Evolutionary conservation across 208 protist species (phyloP), one percentile per base, ranked within the genome.

Genomic region (Endotrypanum monterogeii): DNA sequence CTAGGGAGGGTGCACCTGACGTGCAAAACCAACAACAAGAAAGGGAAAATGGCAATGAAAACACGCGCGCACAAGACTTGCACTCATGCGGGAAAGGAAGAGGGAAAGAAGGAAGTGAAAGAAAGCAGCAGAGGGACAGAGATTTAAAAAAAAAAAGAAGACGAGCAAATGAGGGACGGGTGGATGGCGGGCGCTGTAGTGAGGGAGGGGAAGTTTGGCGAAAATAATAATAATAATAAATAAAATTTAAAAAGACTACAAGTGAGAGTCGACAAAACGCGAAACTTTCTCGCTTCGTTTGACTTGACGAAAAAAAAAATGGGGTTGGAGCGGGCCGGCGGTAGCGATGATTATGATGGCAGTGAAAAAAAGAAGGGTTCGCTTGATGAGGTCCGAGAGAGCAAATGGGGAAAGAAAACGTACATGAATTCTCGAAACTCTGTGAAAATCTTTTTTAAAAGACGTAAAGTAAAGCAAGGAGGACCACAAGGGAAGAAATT

Each of bases 361-460:
- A 30, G 25, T 5, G 54, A 57, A 20, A 51, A 14, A 52, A n/a
- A 52, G 41, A 39, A n/a, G n/a, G n/a, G n/a, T 54, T 23, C n/a
- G 25, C 12, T 14, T n/a, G 11, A n/a, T 14, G n/a, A 51, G 16
- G 23, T 8, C 44, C 44, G 44, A n/a, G 37, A 25, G 32, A 35
- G n/a, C 12, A 46, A 37, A 37, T 3, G n/a, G 58, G 37, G 58
- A 48, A 23, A 28, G 58, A 18, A 35, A 23, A 65, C 35, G 58
- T 39, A 65, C 58, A 65, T 65, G 55, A 60, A 60, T 23, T 35
- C n/a, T 60, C 35, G n/a, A 60, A 60, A 60, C 55, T 12, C 20
- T 16, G n/a, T 16, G 20, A 2, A 25, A 20, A 25, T 8, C 0
- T 16, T 12, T 12, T 9, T 8, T 30, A 57, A 57, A 8, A 11